Evolutionary conservation across 2,329 filamentous ascomycete species (phyloP).

Genomic region (Epichloe festucae): DNA sequence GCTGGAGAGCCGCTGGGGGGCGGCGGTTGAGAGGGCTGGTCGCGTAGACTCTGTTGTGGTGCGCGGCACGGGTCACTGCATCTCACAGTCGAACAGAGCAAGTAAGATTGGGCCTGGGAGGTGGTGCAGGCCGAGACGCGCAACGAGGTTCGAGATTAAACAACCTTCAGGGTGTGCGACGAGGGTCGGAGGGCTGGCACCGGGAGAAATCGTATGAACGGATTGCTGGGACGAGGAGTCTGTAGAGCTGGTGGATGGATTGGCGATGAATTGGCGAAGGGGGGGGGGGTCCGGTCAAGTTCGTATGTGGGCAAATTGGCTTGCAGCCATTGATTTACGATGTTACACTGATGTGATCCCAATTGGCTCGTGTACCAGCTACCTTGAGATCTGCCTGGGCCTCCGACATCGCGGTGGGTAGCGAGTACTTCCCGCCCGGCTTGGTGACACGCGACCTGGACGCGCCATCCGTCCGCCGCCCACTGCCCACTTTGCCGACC

Average conservation of each 20-base stretch:
- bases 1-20: not conserved
- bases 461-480: not conserved
- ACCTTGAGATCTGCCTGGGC: not conserved
- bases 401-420: not conserved
- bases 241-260: not conserved
- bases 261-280: not conserved
- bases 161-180: not conserved
- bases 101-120: not conserved
- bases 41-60: slow-evolving; percentile 8
- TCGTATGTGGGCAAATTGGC: no score
- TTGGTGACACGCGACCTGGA: slow-evolving; percentile 1
- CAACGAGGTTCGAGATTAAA: not conserved
- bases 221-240: not conserved
- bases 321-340: no score
- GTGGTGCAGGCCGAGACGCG: slow-evolving; percentile 2
- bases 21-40: slow-evolving; percentile 6
- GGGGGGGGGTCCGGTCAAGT: no score
- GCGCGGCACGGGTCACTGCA: slow-evolving; percentile 12
- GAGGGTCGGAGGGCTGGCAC: not conserved
- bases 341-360: not conserved
- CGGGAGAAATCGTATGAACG: not conserved
- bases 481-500: no score
- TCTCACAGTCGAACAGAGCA: slow-evolving; percentile 8
- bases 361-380: not conserved
- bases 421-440: not conserved